Conservation (phyloP, 2,329 filamentous ascomycete genomes). For the Sarocladiaceae sp. region DNA sequence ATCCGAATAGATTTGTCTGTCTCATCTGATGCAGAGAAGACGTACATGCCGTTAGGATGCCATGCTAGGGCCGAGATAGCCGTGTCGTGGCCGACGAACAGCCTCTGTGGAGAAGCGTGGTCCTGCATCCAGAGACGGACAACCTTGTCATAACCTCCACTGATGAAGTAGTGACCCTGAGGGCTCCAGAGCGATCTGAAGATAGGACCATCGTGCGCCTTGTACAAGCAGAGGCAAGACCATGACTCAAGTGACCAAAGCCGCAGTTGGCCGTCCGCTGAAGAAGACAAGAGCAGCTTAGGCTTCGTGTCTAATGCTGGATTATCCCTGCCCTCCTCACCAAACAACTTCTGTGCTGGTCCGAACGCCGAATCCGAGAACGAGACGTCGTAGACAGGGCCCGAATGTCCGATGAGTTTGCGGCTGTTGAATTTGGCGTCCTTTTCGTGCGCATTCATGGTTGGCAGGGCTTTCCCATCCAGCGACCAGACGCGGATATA, state of each 20-base stretch:
- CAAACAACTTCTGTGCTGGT: constrained; percentile 44
- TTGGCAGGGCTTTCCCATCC: constrained; percentile 75
- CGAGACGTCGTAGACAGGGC: constrained; percentile 80
- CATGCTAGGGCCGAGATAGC: constrained; percentile 89
- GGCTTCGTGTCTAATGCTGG: constrained; percentile 49
- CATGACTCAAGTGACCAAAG: constrained; percentile 92
- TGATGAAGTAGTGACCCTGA: constrained; percentile 92
- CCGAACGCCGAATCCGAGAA: constrained; percentile 72
- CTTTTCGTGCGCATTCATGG: constrained; percentile 56
- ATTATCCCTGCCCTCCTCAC: constrained; percentile 38
- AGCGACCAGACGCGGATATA: constrained; percentile 95
- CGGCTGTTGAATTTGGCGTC: constrained; percentile 58
- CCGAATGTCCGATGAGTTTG: constrained; percentile 84
- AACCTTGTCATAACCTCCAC: constrained; percentile 82
- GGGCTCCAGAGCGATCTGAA: constrained; percentile 89
- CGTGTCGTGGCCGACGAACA: constrained; percentile 89
- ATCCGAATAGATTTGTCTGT: constrained; percentile 88
- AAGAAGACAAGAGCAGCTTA: constrained; percentile 80
- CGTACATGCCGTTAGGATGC: constrained; percentile 90
- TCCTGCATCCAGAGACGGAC: constrained; percentile 91
- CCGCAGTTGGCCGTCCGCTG: constrained; percentile 81
- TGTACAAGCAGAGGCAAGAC: constrained; percentile 91
- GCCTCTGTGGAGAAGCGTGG: constrained; percentile 80
- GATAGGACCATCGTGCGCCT: constrained; percentile 84
- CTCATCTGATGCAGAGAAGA: constrained; percentile 87